A percentile compares a stretch with the other conserved stretches of the same genome.
Conservation (phyloP, 495 filamentous ascomycete species). For the Xylaria intraflava region DNA sequence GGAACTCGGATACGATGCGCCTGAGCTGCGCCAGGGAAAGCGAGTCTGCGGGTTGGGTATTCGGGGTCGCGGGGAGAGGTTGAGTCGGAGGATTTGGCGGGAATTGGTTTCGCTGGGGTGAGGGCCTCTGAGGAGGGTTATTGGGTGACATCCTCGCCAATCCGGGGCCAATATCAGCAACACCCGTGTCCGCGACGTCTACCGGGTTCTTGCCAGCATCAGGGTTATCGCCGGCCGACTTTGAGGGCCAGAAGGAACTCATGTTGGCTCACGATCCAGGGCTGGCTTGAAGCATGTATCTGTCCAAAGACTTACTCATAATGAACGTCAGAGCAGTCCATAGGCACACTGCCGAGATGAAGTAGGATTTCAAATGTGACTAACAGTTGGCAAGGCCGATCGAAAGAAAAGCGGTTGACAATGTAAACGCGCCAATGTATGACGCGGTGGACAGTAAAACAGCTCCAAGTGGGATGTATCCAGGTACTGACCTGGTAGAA, state of each 20-base stretch:
- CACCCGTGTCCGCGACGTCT: conserved; percentile 27
- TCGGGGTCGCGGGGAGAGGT: conserved; percentile 11
- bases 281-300: neutral
- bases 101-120: conserved; percentile 28
- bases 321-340: conserved; percentile 1
- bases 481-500: too few relatives aligned
- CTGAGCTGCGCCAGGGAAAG: conserved; percentile 76
- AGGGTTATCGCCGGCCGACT: conserved; percentile 24
- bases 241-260: conserved; percentile 39
- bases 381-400: neutral
- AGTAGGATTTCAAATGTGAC: neutral
- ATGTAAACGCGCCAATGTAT: neutral
- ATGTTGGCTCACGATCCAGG: conserved; percentile 24
- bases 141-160: conserved; percentile 8
- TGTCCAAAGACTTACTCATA: conserved; percentile 12
- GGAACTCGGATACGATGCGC: conserved; percentile 74
- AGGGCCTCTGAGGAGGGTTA: conserved; percentile 21
- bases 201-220: conserved; percentile 19
- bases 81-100: conserved; percentile 19
- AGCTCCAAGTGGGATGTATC: conserved; percentile 5
- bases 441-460: neutral
- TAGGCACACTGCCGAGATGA: neutral
- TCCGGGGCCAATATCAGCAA: conserved; percentile 24
- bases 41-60: conserved; percentile 56
- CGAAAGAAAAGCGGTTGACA: neutral